Evolutionary conservation across 2,329 filamentous ascomycete species (phyloP).

Genomic region (Taxawa tesnikishii): DNA sequence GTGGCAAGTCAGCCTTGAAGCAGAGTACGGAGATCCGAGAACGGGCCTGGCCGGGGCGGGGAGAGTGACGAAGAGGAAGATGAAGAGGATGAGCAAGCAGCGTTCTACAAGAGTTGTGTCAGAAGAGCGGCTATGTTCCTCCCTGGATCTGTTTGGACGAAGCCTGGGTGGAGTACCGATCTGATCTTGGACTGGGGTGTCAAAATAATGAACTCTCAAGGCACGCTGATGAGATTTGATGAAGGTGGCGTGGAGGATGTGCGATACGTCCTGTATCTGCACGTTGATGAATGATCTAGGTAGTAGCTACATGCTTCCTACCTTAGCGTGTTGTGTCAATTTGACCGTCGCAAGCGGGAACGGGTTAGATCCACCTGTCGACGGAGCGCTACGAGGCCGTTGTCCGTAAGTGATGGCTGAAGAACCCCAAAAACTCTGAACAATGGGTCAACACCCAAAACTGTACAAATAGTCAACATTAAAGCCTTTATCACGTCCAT

Average conservation of each 20-base stretch:
- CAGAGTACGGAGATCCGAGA: slow-evolving; percentile 10
- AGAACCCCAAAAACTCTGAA: no score
- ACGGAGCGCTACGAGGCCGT: no score
- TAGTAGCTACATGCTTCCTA: no score
- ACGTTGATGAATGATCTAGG: slow-evolving; percentile 10
- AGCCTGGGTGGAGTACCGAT: slow-evolving; percentile 13
- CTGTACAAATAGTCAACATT: no score
- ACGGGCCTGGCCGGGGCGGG: no score
- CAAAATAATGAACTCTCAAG: slow-evolving; percentile 16
- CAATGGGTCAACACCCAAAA: no score
- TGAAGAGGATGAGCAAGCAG: slow-evolving; percentile 11
- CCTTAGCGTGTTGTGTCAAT: no score
- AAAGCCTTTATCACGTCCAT: no score
- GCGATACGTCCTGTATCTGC: slow-evolving; percentile 18
- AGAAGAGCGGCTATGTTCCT: slow-evolving; percentile 6
- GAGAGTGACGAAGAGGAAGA: slow-evolving; percentile 8
- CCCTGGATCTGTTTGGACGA: slow-evolving; percentile 12
- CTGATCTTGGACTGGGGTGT: slow-evolving; percentile 18
- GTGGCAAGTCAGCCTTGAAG: slow-evolving; percentile 8
- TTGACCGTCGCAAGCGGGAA: no score
- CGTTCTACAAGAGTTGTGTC: slow-evolving; percentile 7
- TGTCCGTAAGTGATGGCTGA: no score
- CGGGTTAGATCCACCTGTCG: no score
- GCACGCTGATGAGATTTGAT: slow-evolving; percentile 20
- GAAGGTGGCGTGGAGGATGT: slow-evolving; percentile 12